Evolutionary conservation across 1,139 yeast species (phyloP).

Genomic region (Yamadazyma dushanensis): DNA sequence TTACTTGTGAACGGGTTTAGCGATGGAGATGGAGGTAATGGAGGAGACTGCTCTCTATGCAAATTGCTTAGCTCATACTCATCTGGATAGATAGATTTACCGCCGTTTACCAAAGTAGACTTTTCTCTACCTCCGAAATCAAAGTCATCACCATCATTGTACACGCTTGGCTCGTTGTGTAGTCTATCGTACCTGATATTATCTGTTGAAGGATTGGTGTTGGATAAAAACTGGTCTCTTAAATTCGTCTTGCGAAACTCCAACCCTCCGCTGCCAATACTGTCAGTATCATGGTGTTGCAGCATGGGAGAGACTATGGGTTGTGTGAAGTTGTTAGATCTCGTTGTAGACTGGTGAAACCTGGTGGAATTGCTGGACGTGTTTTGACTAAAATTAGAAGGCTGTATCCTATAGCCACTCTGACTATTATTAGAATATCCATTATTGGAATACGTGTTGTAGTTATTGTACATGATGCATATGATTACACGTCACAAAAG

Average conservation of each 20-base stretch:
- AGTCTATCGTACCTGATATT: conserved; percentile 8
- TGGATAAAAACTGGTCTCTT: conserved; percentile 18
- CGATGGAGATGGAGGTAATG: conserved; percentile 7
- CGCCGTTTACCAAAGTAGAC: conserved; percentile 1
- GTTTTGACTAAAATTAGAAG: conserved; percentile 3
- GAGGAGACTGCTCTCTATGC: no score
- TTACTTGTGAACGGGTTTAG: conserved; percentile 10
- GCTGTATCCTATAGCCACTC: conserved; percentile 1
- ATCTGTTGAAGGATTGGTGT: conserved; percentile 16
- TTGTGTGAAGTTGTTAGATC: no score
- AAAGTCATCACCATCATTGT: conserved; percentile 14
- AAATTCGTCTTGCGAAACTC: conserved; percentile 6
- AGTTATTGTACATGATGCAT: conserved; percentile 6
- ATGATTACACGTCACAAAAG: no score
- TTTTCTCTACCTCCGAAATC: conserved; percentile 7
- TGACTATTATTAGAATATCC: not conserved
- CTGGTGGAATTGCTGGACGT: conserved; percentile 1
- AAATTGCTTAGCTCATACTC: conserved; percentile 13
- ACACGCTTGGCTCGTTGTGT: not conserved
- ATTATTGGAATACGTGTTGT: not conserved
- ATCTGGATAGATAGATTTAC: not conserved
- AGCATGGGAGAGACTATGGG: no score
- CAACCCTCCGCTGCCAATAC: conserved; percentile 8
- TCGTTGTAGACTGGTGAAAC: not conserved
- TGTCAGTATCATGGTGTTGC: conserved; percentile 7